Evolutionary conservation across 2,329 filamentous ascomycete species (phyloP), one percentile per base, ranked within the genome.

Genomic region (Ambrosiella cleistominuta): DNA sequence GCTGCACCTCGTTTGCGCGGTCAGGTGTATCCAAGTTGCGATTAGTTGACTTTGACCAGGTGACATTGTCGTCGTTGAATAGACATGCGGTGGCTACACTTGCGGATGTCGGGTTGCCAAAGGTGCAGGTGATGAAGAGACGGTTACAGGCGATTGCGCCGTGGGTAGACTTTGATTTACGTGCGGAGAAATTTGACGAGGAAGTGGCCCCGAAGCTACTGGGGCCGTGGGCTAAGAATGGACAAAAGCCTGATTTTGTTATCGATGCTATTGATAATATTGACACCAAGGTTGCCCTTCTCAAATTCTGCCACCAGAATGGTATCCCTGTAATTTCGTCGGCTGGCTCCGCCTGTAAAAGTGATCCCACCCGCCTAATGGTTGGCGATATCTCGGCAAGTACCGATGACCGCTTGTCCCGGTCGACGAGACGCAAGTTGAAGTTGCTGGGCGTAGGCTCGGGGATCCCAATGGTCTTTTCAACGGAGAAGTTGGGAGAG

Each of bases 261-360:
- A 81, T 98, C 40, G 93, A 98, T 70, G 94, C 91, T 19, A 98
- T 98, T 63, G 93, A 98, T 70, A 97, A 98, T 67, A 97, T 98
- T 62, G 88, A 95, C 56, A 95, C 88, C 57, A 98, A 98, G 72
- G 91, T 98, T 2, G 85, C 84, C 15, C 73, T 98, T 57, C 75
- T 98, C 45, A 83, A 88, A 65, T 95, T 94, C 71, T 98, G 93
- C 71, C 77, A 90, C 67, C 79, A 82, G 61, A 78, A 88, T 66
- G 75, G 77, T 1, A 74, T 97, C 35, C 84, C 82, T 0, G 88
- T 98, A 36, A 90, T 98, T 62, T 93, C 88, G 13, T 87, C 88
- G 38, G 97, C 97, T 90, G 93, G 93, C 0, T 93, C 93, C 0
- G 93, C 89, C 0, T 96, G 88, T 71, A 98, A 97, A 74, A 91